Conservation (phyloP, 805 yeast genomes). For the Wickerhamomyces subpelliculosus region DNA sequence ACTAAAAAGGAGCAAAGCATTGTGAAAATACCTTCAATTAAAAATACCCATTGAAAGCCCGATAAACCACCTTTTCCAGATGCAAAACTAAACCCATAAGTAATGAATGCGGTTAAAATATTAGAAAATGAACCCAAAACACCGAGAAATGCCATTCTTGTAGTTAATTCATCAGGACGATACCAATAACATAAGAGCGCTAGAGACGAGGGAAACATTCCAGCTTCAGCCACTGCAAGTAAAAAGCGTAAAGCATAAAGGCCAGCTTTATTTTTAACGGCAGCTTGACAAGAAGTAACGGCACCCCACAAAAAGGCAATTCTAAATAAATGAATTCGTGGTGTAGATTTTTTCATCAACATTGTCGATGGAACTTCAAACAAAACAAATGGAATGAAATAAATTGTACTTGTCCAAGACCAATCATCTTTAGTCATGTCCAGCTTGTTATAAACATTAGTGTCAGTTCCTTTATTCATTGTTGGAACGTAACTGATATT, state of each 20-base stretch:
- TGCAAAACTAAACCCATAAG: conserved; percentile 15
- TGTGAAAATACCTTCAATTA: conserved; percentile 14
- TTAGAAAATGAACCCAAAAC: conserved; percentile 19
- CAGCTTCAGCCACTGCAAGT: conserved; percentile 16
- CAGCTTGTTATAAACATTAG: conserved; percentile 7
- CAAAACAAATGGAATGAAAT: conserved; percentile 12
- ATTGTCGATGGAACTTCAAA: conserved; percentile 15
- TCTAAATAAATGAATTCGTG: conserved; percentile 8
- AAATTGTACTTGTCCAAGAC: conserved; percentile 10
- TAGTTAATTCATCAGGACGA: conserved; percentile 16
- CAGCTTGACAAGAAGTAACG: conserved; percentile 12
- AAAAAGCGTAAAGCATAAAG: conserved; percentile 10
- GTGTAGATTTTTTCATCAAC: conserved; percentile 12
- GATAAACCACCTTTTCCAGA: conserved; percentile 9
- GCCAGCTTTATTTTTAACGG: conserved; percentile 9
- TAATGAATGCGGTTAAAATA: conserved; percentile 19
- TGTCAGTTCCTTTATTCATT: conserved; percentile 4
- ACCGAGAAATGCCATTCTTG: conserved; percentile 20
- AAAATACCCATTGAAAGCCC: conserved; percentile 17
- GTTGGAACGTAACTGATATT: conserved; percentile 12
- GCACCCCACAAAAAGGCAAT: conserved; percentile 12
- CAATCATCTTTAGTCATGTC: conserved; percentile 8
- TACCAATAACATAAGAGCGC: conserved; percentile 20
- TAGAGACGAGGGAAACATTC: conserved; percentile 12
- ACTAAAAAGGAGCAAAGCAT: conserved; percentile 5